phyloP scores from a whole-genome alignment of 768 basidiomycete genomes.

The Suillus subaureus region DNA sequence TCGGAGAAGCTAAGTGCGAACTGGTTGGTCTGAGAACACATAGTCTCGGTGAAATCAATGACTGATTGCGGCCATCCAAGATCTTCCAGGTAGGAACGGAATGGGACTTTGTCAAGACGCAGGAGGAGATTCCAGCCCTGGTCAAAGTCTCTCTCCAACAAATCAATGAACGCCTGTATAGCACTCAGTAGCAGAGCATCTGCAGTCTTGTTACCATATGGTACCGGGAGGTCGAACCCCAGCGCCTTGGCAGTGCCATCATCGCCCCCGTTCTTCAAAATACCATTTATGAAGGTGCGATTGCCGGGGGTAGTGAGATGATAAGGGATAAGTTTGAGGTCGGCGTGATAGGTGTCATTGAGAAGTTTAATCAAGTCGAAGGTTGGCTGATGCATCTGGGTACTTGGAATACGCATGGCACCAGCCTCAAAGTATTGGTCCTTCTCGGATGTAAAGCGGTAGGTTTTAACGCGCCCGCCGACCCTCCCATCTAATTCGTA shows the following conservation, averaged over 20 bases:
- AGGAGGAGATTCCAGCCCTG: slow-evolving; percentile 16
- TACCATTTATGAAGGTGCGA: slow-evolving; percentile 6
- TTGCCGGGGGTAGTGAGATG: slow-evolving; percentile 6
- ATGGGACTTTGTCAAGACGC: slow-evolving; percentile 20
- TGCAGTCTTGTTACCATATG: slow-evolving; percentile 7
- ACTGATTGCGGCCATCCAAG: slow-evolving; percentile 19
- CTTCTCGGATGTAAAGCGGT: slow-evolving; percentile 16
- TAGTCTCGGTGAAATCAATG: slow-evolving; percentile 26
- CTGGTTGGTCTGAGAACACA: slow-evolving; percentile 26
- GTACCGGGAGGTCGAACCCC: slow-evolving; percentile 1
- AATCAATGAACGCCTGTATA: slow-evolving; percentile 1
- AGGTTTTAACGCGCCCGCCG: slow-evolving; percentile 19
- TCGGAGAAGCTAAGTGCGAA: slow-evolving; percentile 28
- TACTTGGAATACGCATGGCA: slow-evolving; percentile 21
- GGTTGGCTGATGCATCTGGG: slow-evolving; percentile 12
- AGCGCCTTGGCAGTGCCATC: neutral
- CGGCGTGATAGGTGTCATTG: slow-evolving; percentile 5
- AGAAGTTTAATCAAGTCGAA: slow-evolving; percentile 10
- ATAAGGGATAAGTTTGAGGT: slow-evolving; percentile 9
- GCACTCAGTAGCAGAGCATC: slow-evolving; percentile 3
- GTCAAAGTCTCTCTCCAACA: slow-evolving; percentile 6
- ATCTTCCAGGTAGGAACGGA: slow-evolving; percentile 20
- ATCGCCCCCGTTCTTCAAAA: slow-evolving; percentile 10
- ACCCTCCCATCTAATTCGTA: slow-evolving; percentile 12
- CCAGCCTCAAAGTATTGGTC: slow-evolving; percentile 22